These are phyloP conservation scores for Kurtzmaniella quercitrusa DNA, from an alignment of 1,139 yeast genomes.

Conservation along the genomic window DNA sequence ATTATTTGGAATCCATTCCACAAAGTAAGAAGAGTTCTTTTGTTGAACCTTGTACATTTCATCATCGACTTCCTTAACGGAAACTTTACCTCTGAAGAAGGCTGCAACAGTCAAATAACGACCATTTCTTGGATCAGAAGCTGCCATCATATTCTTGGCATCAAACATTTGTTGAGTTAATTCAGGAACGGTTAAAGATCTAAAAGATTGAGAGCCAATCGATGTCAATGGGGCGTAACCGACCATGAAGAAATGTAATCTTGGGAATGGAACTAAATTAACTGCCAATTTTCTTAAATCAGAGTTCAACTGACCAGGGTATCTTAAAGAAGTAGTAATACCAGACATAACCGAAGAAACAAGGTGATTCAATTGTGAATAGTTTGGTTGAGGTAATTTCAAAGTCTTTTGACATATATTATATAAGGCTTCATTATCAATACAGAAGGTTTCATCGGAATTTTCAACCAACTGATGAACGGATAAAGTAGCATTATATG, in stretches of 20 bases:
- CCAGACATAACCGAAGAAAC: constrained; percentile 93
- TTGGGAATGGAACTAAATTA: constrained; percentile 90
- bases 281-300: constrained; percentile 90
- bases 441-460: constrained; percentile 90
- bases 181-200: constrained; percentile 84
- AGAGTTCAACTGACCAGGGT: constrained; percentile 91
- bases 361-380: constrained; percentile 71
- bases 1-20: constrained; percentile 96
- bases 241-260: constrained; percentile 92
- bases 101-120: constrained; percentile 93
- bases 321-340: constrained; percentile 82
- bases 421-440: constrained; percentile 89
- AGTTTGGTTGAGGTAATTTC: constrained; percentile 73
- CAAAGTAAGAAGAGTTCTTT: constrained; percentile 76
- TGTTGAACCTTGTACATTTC: constrained; percentile 85
- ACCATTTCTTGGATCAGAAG: constrained; percentile 86
- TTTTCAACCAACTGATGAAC: constrained; percentile 87
- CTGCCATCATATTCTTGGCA: constrained; percentile 93
- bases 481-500: constrained; percentile 90
- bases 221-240: constrained; percentile 91
- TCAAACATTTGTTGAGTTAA: constrained; percentile 92
- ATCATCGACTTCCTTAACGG: constrained; percentile 90
- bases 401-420: constrained; percentile 84
- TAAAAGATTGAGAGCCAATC: constrained; percentile 72
- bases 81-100: constrained; percentile 88